A percentile compares a stretch with the other conserved stretches of the same genome.
These are phyloP conservation scores for Iris macrosiphon DNA, from an alignment of 106 monocot species.

Conservation along the genomic window DNA sequence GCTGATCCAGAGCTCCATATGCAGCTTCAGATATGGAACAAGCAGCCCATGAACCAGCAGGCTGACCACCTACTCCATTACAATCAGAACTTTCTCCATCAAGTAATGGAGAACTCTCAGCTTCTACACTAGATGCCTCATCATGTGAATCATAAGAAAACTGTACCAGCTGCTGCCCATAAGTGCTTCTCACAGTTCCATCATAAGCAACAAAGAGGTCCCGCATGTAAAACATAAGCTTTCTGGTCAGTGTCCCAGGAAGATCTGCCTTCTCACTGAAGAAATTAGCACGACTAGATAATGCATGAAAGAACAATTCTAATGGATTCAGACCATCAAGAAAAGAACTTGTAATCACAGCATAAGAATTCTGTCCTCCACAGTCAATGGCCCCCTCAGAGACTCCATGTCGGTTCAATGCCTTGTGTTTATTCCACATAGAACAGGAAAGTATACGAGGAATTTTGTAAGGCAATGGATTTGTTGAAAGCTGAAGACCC, in stretches of 20 bases:
- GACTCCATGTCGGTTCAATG: background rate
- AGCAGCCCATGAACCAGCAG: slow-evolving; percentile 77
- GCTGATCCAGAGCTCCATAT: slow-evolving; percentile 78
- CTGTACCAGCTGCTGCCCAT: slow-evolving; percentile 70
- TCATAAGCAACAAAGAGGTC: slow-evolving; percentile 82
- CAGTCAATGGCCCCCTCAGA: background rate
- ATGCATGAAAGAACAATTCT: slow-evolving; percentile 73
- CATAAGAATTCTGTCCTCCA: slow-evolving; percentile 24
- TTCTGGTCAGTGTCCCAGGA: slow-evolving; percentile 76
- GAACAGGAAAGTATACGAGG: slow-evolving; percentile 26
- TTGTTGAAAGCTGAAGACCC: slow-evolving; percentile 52
- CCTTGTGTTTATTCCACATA: slow-evolving; percentile 34
- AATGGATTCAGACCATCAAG: slow-evolving; percentile 78
- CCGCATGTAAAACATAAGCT: slow-evolving; percentile 76
- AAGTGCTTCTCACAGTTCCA: slow-evolving; percentile 73
- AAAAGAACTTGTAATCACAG: slow-evolving; percentile 63
- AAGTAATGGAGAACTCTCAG: background rate
- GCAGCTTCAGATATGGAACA: slow-evolving; percentile 89
- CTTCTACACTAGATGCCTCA: background rate
- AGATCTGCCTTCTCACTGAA: slow-evolving; percentile 79
- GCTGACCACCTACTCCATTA: slow-evolving; percentile 40
- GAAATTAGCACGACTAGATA: slow-evolving; percentile 49
- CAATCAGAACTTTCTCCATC: background rate
- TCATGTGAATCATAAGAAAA: slow-evolving; percentile 43
- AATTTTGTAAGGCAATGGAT: slow-evolving; percentile 34